Evolutionary conservation across 2,329 filamentous ascomycete species (phyloP), one percentile per base, ranked within the genome.

Genomic region (Fusarium gaditjirri): DNA sequence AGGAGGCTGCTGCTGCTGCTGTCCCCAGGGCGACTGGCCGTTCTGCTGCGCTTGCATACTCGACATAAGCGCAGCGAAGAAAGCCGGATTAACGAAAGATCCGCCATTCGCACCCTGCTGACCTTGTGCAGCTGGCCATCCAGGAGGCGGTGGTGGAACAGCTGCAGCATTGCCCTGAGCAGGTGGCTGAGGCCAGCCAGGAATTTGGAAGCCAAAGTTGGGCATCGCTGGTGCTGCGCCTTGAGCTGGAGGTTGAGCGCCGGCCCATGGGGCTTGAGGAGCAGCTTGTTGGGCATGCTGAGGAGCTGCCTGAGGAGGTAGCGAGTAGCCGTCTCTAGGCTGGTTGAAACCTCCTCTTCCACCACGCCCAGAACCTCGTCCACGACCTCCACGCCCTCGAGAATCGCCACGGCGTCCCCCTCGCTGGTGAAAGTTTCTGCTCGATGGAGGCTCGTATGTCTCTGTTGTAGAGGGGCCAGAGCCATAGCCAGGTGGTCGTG

Each of bases 401-500:
- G 79, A 81, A 46, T 85, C 83, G n/a, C 84, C 82, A 35, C 85
- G 82, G 21, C 83, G 81, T 13, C 85, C 83, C 14, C 85, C 83
- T 17, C 84, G 78, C 23, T 79, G 78, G 25, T 78, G 78, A 16
- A 78, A 75, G 23, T 76, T 76, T 35, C 78, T 64, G 69, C 80
- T 75, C 35, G 76, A 77, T 47, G 71, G 72, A 39, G 82, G 68
- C 78, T 85, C 78, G 29, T 77, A 78, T 8, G 71, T 69, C 80
- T 85, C 76, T 79, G 79, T 79, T 75, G 84, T 77, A 44, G 78
- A 83, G 76, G 84, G 87, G 0, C 83, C 84, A 65, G 83, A 83
- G 10, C 86, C 88, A 65, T 92, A 90, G 53, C 91, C 91, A 23
- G 87, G 85, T 3, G 93, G 93, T 23, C 93, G 86, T 25, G 91